Evolutionary conservation across 441 rosid species (phyloP).

Genomic region (Gossypium davidsonii): DNA sequence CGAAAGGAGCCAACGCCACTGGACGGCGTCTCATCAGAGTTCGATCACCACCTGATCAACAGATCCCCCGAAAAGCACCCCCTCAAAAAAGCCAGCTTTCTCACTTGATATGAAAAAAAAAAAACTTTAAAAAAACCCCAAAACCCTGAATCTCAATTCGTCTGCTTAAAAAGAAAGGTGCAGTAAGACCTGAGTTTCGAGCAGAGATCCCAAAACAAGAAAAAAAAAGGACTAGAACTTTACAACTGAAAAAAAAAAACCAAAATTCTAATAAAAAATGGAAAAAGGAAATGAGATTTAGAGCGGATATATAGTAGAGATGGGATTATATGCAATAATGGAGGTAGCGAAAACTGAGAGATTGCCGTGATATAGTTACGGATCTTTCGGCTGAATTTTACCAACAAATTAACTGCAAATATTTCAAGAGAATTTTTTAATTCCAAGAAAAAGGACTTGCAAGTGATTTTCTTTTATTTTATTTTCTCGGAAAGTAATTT

Average conservation of each 20-base stretch:
- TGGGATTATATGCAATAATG: constrained; percentile 5
- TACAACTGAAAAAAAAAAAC: neutral
- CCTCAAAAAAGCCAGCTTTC: neutral
- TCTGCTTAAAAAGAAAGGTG: neutral
- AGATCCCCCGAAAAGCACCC: constrained; percentile 1
- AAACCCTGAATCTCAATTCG: constrained; percentile 6
- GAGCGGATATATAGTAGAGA: neutral
- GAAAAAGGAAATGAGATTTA: neutral
- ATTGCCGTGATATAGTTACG: constrained; percentile 7
- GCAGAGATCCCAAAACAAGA: neutral
- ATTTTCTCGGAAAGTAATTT: constrained; percentile 6
- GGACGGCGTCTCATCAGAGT: constrained; percentile 71
- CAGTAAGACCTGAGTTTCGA: neutral
- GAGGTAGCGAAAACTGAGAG: neutral
- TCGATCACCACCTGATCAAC: constrained; percentile 19
- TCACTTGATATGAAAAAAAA: neutral
- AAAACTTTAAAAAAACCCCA: neutral
- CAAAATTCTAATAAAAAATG: neutral
- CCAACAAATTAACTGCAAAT: neutral
- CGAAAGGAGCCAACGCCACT: constrained; percentile 36
- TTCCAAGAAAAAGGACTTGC: neutral
- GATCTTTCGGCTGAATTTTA: constrained; percentile 9
- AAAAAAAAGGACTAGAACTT: neutral
- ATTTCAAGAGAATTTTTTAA: neutral
- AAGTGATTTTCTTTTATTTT: neutral